phyloP scores from a whole-genome alignment of 371 early-diverging fungal species.

The Dichotomocladium elegans region DNA sequence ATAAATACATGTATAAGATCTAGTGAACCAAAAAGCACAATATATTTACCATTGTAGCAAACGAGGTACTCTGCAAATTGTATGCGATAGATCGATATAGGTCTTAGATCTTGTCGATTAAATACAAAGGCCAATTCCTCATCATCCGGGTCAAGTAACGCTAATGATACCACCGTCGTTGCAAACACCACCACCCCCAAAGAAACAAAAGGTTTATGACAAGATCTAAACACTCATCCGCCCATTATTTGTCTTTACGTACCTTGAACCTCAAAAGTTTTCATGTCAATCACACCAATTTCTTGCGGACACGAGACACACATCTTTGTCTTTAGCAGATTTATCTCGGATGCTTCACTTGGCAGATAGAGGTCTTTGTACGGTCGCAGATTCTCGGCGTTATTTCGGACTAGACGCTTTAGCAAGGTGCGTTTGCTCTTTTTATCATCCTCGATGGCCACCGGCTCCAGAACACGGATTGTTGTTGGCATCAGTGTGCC shows the following conservation, averaged over 20 bases:
- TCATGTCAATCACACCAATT: slow-evolving; percentile 89
- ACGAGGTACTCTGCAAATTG: slow-evolving; percentile 73
- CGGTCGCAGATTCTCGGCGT: slow-evolving; percentile 52
- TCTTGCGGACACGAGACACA: slow-evolving; percentile 91
- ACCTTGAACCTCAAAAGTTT: slow-evolving; percentile 55
- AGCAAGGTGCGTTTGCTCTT: slow-evolving; percentile 45
- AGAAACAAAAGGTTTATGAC: too few species aligned
- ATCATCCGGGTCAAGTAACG: slow-evolving; percentile 37
- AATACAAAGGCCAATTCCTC: slow-evolving; percentile 24
- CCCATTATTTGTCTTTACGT: not conserved
- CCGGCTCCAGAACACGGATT: slow-evolving; percentile 76
- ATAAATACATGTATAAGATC: slow-evolving; percentile 54
- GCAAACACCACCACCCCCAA: too few species aligned
- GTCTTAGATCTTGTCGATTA: slow-evolving; percentile 30
- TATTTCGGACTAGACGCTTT: slow-evolving; percentile 45
- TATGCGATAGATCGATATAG: slow-evolving; percentile 77
- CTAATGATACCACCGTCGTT: too few species aligned
- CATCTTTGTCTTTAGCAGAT: slow-evolving; percentile 77
- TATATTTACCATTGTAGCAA: slow-evolving; percentile 73
- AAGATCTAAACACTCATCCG: not conserved
- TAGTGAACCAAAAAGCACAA: too few species aligned
- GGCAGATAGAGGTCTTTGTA: slow-evolving; percentile 90
- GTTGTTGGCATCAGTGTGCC: slow-evolving; percentile 64
- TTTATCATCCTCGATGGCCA: slow-evolving; percentile 54
- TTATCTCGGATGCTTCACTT: slow-evolving; percentile 80